phyloP scores from a whole-genome alignment of 2,329 filamentous ascomycete genomes.

The Penicillium sp. region DNA sequence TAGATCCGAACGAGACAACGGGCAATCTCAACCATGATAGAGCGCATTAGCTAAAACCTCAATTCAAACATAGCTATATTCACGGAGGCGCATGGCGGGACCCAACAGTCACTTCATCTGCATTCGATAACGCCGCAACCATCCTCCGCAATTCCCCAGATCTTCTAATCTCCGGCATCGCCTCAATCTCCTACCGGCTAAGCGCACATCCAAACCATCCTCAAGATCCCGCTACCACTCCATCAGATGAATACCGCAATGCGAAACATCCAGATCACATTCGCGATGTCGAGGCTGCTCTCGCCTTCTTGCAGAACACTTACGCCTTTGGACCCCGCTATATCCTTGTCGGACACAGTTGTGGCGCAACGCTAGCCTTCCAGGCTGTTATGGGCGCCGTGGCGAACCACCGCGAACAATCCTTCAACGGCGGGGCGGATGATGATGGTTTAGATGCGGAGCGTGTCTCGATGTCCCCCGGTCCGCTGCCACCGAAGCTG shows the following conservation, averaged over 20 bases:
- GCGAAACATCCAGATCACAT: slow-evolving; percentile 49
- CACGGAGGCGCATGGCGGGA: slow-evolving; percentile 54
- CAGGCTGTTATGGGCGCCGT: slow-evolving; percentile 41
- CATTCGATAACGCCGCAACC: slow-evolving; percentile 37
- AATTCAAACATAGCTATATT: slow-evolving; percentile 37
- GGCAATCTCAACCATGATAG: background rate
- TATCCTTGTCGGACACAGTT: slow-evolving; percentile 48
- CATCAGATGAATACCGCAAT: slow-evolving; percentile 30
- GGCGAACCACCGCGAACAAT: slow-evolving; percentile 11
- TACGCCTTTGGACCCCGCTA: slow-evolving; percentile 42
- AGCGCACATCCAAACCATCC: slow-evolving; percentile 43
- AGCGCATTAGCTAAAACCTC: slow-evolving; percentile 2
- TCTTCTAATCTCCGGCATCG: slow-evolving; percentile 40
- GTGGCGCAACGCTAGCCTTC: slow-evolving; percentile 48
- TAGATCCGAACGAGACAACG: background rate
- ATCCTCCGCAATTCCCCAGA: slow-evolving; percentile 28
- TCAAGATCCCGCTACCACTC: slow-evolving; percentile 32
- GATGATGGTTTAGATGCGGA: slow-evolving; percentile 6
- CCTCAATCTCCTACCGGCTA: slow-evolving; percentile 50
- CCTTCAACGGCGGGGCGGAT: slow-evolving; percentile 2
- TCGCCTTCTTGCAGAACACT: slow-evolving; percentile 42
- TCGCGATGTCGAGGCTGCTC: slow-evolving; percentile 41
- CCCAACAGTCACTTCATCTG: slow-evolving; percentile 38
- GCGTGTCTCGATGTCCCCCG: slow-evolving; percentile 13
- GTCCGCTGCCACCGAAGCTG: slow-evolving; percentile 10